Percentiles rank a stretch among this genome's conserved stretches.
phyloP scores from a whole-genome alignment of 176 grass and related monocot species.

The Phyllostachys edulis region DNA sequence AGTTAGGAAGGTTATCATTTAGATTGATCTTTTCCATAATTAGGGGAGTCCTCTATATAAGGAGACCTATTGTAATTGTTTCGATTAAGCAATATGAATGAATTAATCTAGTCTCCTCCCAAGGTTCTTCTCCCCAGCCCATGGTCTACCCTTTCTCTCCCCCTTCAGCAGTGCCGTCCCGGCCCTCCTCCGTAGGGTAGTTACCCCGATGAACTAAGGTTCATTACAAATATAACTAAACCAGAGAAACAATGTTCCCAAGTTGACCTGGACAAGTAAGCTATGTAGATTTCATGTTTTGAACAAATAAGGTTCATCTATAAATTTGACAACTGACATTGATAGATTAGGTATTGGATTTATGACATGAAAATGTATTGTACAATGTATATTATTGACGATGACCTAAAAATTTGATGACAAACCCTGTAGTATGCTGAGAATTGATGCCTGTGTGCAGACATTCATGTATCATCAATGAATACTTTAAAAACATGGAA shows the following conservation, averaged over 20 bases:
- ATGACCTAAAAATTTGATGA: neutral
- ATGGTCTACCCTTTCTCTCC: no score
- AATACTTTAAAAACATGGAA: neutral
- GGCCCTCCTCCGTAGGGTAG: no score
- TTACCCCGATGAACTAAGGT: no score
- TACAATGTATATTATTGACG: neutral
- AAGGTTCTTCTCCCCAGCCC: no score
- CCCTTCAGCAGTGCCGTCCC: no score
- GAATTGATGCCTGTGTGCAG: neutral
- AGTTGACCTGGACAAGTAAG: neutral
- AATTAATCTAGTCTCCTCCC: no score
- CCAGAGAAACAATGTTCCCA: neutral
- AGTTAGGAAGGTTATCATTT: no score
- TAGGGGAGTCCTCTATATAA: no score
- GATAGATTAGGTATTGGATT: neutral
- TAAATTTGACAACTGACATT: neutral
- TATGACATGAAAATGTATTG: neutral
- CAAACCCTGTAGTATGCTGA: neutral
- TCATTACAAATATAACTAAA: neutral
- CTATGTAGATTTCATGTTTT: conserved; percentile 3
- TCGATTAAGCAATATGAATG: no score
- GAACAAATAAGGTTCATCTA: neutral
- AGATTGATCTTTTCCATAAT: no score
- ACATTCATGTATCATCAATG: neutral
- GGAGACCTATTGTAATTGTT: no score